Evolutionary conservation across 2,329 filamentous ascomycete species (phyloP), one percentile per base, ranked within the genome.

Genomic region (Triangularia setosa): DNA sequence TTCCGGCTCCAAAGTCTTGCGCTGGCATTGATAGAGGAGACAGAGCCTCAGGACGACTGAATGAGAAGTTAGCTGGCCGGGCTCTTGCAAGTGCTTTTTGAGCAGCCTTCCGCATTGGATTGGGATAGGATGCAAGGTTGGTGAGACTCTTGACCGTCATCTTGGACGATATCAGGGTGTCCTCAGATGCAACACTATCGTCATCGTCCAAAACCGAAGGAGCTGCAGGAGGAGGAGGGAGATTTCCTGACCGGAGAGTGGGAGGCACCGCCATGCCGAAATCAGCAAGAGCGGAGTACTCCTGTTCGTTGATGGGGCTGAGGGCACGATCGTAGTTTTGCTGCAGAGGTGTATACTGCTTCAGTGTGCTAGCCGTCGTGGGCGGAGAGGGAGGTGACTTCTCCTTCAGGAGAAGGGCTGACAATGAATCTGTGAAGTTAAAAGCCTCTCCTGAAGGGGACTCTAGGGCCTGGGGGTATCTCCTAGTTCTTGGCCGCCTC

Each of bases 51-150:
- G 67, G 66, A 12, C 63, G 66, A 59, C 58, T 72, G 62, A 63
- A 59, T 35, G 33, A 63, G 56, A 64, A 21, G 52, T 71, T 69
- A 30, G 61, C 62, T 52, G 61, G 63, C 60, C 67, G 57, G 64
- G 68, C 65, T 65, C 67, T 69, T 61, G 69, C 67, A 52, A 85
- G 78, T 18, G 78, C 74, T 68, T 76, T 80, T 73, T 81, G 81
- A 64, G 84, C 84, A 52, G 73, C 75, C 72, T 81, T 80, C 72
- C 84, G 84, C 71, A 77, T 80, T 7, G 83, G 83, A 67, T 86
- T 86, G 4, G 80, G 77, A 68, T 85, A 86, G 1, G 83, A 85
- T 16, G 83, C 83, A 68, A 86, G 71, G 68, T 81, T 85, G 44
- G 80, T 79, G 23, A 85, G 76, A 28, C 78, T 80, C 69, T 84